Evolutionary conservation across 2,329 filamentous ascomycete species (phyloP), one percentile per base, ranked within the genome.

Genomic region (Xylariaceae sp.): DNA sequence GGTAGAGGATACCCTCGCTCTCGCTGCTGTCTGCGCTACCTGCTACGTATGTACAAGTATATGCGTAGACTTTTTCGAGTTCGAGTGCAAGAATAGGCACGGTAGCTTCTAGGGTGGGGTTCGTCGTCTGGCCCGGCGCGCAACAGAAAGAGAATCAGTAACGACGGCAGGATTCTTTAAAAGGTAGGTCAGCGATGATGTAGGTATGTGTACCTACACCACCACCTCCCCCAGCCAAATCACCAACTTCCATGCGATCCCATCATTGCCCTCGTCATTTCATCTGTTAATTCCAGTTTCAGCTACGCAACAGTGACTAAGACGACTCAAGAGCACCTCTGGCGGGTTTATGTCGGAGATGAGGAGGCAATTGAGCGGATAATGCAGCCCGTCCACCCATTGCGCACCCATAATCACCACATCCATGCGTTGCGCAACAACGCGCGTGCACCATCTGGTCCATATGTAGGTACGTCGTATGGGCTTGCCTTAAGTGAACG

Each of bases 271-370:
- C 44, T 56, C 47, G 56, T 61, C 59, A 49, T 56, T 55, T 30
- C 5, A 55, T 39, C 52, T 9, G 9, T 45, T 51, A 44, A 17
- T 53, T 15, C 47, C 23, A 37, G 34, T 53, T 51, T 57, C 56
- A 52, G 56, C 56, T 59, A 47, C 41, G 53, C 52, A 50, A 35
- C 51, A 56, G 59, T 62, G 59, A 64, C 60, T 61, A 62, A 58
- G 59, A 60, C 35, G 47, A 11, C 57, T 51, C 51, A 47, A 64
- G 56, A 53, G 60, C 53, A 15, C 53, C 58, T 58, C 23, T 30
- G 23, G 55, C 55, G 53, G 51, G 37, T 53, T 49, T 56, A 15
- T 30, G 35, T 60, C 62, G 62, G 62, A 64, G 49, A 64, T 63
- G 61, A 63, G 51, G 49, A 44, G 59, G 57, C 56, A 61, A 60